Evolutionary conservation across 345 rosid genomes (phyloP), one percentile per base, ranked within the genome.

Genomic region (Lumnitzera racemosa): DNA sequence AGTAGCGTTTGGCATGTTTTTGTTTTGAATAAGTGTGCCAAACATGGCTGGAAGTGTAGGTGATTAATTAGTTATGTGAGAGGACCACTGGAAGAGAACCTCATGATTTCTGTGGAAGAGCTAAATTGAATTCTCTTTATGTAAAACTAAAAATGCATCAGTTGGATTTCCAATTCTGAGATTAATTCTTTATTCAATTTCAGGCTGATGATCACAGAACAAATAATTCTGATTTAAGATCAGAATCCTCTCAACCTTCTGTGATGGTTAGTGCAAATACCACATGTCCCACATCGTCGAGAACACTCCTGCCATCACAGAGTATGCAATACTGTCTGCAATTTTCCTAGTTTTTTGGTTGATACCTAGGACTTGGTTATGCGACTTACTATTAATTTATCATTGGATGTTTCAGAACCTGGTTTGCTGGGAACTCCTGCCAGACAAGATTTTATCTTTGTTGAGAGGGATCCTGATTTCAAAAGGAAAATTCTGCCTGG

Each of bases 361-460:
- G 55, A 61, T 64, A 46, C 58, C 20, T 70, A 51, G 62, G 9
- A 57, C 14, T 48, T 36, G 16, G 47, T 51, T 41, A 51, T n/a
- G 20, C 41, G 24, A 20, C 46, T 12, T n/a, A 29, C 47, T 16
- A 24, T n/a, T 49, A 61, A 54, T 55, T 25, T 48, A 67, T 56
- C 17, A 66, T 47, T 74, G 53, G 65, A 55, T 57, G 51, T 74
- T 55, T 43, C 72, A 88, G 99, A 75, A 78, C 91, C 97, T 70
- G 80, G 95, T 67, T 78, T 95, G 79, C 96, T 87, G 73, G 97
- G 97, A 65, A 79, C 80, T 78, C 90, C 95, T 67, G 72, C 69
- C 25, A 82, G 83, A 75, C 81, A 83, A 64, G 97, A 84, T 66
- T 72, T 56, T 66, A 71, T 65, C 72, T 54, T 56, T 63, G 46